Percentiles rank a stretch among this genome's conserved stretches.
Conservation (phyloP, 306 rosid species). For the Vigna unguiculata region DNA sequence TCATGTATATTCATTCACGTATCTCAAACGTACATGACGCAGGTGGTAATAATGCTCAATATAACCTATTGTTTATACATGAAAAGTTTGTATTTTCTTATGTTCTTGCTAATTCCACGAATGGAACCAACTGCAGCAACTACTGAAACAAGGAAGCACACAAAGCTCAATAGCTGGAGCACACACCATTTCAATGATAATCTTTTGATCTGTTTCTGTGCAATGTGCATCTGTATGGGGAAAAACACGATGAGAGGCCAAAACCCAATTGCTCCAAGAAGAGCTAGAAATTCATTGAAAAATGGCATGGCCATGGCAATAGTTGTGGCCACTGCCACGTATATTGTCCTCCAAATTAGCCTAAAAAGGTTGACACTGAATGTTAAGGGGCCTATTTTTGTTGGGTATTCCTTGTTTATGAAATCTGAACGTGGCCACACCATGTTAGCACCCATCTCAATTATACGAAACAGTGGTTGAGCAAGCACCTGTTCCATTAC, state of each 20-base stretch:
- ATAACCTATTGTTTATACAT: slow-evolving; percentile 45
- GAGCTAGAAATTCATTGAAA: slow-evolving; percentile 66
- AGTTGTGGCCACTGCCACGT: slow-evolving; percentile 44
- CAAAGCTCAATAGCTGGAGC: slow-evolving; percentile 57
- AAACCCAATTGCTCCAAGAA: slow-evolving; percentile 72
- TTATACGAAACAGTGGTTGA: slow-evolving; percentile 57
- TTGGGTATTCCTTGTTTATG: slow-evolving; percentile 46
- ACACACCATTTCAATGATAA: slow-evolving; percentile 50
- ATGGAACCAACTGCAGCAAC: slow-evolving; percentile 54
- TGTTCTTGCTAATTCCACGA: slow-evolving; percentile 57
- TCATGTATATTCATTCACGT: background rate
- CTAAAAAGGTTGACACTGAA: slow-evolving; percentile 58
- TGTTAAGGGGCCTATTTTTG: slow-evolving; percentile 22
- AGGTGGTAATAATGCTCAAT: background rate
- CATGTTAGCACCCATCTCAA: slow-evolving; percentile 57
- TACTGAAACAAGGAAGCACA: slow-evolving; percentile 57
- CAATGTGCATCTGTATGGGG: slow-evolving; percentile 69
- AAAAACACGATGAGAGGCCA: slow-evolving; percentile 71
- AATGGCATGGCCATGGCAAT: slow-evolving; percentile 63
- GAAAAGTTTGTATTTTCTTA: slow-evolving; percentile 57
- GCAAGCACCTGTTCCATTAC: slow-evolving; percentile 50
- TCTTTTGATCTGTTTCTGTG: slow-evolving; percentile 50
- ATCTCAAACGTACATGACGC: background rate
- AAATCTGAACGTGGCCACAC: slow-evolving; percentile 62
- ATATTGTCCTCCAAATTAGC: slow-evolving; percentile 65